A percentile compares a stretch with the other conserved stretches of the same genome.
These are phyloP conservation scores for Rhizophora apiculata DNA, from an alignment of 345 rosid species.

Conservation along the genomic window DNA sequence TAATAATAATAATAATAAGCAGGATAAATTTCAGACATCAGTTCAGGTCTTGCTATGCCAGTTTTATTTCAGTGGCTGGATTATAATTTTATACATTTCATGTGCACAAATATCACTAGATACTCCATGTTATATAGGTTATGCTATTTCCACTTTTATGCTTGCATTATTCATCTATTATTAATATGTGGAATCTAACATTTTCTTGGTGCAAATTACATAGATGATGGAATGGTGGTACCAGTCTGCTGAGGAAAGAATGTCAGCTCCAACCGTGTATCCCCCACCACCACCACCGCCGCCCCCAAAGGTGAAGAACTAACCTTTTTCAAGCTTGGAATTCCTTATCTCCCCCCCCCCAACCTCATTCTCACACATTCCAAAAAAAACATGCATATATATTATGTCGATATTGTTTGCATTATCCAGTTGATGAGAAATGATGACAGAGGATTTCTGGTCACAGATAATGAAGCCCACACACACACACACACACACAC, in stretches of 20 bases:
- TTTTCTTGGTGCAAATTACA: constrained; percentile 9
- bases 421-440: no score
- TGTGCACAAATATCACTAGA: background rate
- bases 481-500: no score
- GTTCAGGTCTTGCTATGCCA: background rate
- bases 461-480: no score
- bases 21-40: background rate
- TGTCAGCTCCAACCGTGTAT: constrained; percentile 95
- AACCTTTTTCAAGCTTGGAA: background rate
- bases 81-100: background rate
- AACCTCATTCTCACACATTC: background rate
- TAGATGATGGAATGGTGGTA: constrained; percentile 99
- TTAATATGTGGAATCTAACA: background rate
- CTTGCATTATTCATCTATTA: no score
- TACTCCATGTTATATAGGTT: no score
- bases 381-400: no score
- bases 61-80: background rate
- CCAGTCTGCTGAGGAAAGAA: constrained; percentile 98
- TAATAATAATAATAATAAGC: no score
- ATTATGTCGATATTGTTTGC: no score
- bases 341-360: constrained; percentile 5
- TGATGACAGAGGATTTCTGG: no score
- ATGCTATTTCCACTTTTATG: no score
- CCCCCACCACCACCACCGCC: constrained; percentile 99
- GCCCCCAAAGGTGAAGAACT: constrained; percentile 62